A percentile compares a stretch with the other conserved stretches of the same genome.
These are phyloP conservation scores for Perkinsela sp. DNA, from an alignment of 208 protist species.

Conservation along the genomic window DNA sequence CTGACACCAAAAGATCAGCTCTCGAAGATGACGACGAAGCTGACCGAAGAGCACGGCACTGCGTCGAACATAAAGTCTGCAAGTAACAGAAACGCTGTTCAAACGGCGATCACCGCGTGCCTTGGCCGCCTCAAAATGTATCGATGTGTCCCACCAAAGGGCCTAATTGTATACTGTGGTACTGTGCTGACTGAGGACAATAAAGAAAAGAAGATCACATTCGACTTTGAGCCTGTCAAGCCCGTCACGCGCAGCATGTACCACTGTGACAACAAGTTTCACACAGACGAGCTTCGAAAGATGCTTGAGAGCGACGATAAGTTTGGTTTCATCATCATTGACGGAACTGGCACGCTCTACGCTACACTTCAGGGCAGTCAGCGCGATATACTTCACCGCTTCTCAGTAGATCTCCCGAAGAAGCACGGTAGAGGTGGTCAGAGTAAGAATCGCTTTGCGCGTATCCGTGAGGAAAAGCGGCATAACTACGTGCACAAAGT, in stretches of 20 bases:
- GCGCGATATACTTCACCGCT: slow-evolving; percentile 86
- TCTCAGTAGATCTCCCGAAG: slow-evolving; percentile 98
- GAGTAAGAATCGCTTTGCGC: slow-evolving; percentile 96
- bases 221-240: slow-evolving; percentile 98
- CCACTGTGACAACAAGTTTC: slow-evolving; percentile 90
- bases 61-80: slow-evolving; percentile 98
- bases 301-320: slow-evolving; percentile 95
- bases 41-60: slow-evolving; percentile 97
- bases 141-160: slow-evolving; percentile 73
- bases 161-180: slow-evolving; percentile 94
- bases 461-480: slow-evolving; percentile 94
- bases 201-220: slow-evolving; percentile 95
- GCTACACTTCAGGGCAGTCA: slow-evolving; percentile 90
- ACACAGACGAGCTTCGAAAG: slow-evolving; percentile 84
- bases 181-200: slow-evolving; percentile 92
- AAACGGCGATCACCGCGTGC: slow-evolving; percentile 57
- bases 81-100: slow-evolving; percentile 81
- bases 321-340: slow-evolving; percentile 99
- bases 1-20: slow-evolving; percentile 94
- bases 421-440: slow-evolving; percentile 99
- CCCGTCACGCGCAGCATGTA: slow-evolving; percentile 96
- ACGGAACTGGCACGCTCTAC: slow-evolving; percentile 88
- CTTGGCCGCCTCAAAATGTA: slow-evolving; percentile 71
- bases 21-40: slow-evolving; percentile 80
- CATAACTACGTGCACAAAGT: slow-evolving; percentile 99